Conservation (phyloP, 1,139 yeast species). For the Pichia sp. region DNA sequence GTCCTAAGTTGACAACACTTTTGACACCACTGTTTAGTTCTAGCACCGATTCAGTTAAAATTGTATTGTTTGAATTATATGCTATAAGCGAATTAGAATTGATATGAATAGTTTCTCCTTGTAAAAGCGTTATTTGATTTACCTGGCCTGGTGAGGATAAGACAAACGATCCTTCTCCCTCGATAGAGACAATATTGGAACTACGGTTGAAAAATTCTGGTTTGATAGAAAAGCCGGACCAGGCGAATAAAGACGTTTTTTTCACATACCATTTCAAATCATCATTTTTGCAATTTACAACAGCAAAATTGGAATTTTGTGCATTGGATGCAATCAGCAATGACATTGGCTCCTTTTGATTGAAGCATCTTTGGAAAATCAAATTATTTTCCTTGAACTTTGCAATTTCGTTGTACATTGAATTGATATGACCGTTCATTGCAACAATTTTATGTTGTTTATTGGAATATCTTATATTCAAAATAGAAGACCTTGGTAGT, state of each 20-base stretch:
- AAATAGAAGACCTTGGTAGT: slow-evolving; percentile 40
- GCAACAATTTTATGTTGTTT: slow-evolving; percentile 38
- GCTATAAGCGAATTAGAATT: slow-evolving; percentile 34
- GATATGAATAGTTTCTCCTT: slow-evolving; percentile 30
- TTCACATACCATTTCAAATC: slow-evolving; percentile 32
- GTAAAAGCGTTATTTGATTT: slow-evolving; percentile 26
- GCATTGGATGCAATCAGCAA: slow-evolving; percentile 22
- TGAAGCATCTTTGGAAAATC: slow-evolving; percentile 26
- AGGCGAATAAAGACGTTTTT: slow-evolving; percentile 32
- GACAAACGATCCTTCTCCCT: slow-evolving; percentile 34
- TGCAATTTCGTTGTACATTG: slow-evolving; percentile 20
- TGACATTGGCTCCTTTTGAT: slow-evolving; percentile 21
- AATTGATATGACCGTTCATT: slow-evolving; percentile 32
- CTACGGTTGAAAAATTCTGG: slow-evolving; percentile 12
- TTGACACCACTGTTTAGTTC: slow-evolving; percentile 8
- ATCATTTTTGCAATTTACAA: slow-evolving; percentile 12
- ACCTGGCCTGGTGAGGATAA: slow-evolving; percentile 32
- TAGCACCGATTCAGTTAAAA: not conserved
- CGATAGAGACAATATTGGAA: slow-evolving; percentile 20
- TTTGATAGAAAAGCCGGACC: slow-evolving; percentile 35
- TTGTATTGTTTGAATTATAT: slow-evolving; percentile 10
- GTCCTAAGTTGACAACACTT: slow-evolving; percentile 18
- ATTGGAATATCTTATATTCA: slow-evolving; percentile 30
- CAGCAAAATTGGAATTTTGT: slow-evolving; percentile 21
- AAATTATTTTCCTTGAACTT: slow-evolving; percentile 9